Evolutionary conservation across 176 grass and related monocot genomes (phyloP).

Genomic region (Carex cristatella): DNA sequence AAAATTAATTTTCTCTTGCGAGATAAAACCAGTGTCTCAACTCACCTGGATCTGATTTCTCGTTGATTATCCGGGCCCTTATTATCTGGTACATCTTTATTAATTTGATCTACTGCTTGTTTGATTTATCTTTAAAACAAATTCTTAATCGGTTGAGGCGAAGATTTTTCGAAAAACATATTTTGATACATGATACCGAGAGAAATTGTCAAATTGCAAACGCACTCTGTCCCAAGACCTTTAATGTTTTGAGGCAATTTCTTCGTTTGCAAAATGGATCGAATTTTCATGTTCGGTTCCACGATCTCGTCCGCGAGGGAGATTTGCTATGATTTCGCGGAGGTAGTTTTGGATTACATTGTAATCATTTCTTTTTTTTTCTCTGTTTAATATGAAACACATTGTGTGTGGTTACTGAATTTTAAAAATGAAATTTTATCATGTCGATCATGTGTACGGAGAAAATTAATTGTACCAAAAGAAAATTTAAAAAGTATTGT

Average conservation of each 20-base stretch:
- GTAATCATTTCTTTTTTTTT: neutral
- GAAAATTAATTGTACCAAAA: no score
- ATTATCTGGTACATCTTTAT: conserved; percentile 9
- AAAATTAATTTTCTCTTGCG: conserved; percentile 3
- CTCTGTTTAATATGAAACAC: neutral
- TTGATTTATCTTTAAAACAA: no score
- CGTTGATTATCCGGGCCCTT: conserved; percentile 29
- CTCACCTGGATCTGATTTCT: conserved; percentile 26
- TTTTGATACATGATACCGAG: neutral
- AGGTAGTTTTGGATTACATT: conserved; percentile 17
- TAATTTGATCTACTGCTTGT: no score
- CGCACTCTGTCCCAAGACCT: conserved; percentile 21
- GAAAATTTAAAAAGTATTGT: no score
- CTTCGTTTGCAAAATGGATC: conserved; percentile 26
- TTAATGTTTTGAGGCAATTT: conserved; percentile 23
- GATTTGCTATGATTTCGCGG: conserved; percentile 5
- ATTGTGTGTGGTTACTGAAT: neutral
- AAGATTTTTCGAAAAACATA: neutral
- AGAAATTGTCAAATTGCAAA: neutral
- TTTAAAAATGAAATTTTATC: no score
- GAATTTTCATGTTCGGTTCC: neutral
- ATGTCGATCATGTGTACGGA: no score
- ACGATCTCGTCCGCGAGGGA: neutral
- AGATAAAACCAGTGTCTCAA: conserved; percentile 23
- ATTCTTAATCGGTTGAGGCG: no score